These are phyloP conservation scores for Cercospora berteroae DNA, from an alignment of 2,329 filamentous ascomycete genomes.

Conservation along the genomic window DNA sequence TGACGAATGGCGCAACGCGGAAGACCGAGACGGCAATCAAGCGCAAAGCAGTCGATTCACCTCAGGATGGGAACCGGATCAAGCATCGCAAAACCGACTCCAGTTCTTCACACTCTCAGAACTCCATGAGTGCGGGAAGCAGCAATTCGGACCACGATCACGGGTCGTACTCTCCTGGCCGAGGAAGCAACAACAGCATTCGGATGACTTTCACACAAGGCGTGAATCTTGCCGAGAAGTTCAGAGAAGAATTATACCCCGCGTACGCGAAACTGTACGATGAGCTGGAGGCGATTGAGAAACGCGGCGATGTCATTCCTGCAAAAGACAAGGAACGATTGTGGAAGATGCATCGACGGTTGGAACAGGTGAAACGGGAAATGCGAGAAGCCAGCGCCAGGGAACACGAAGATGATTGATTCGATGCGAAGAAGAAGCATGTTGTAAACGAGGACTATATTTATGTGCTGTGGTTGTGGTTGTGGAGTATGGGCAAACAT, in stretches of 20 bases:
- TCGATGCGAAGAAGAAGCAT: background rate
- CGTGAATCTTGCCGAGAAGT: constrained; percentile 49
- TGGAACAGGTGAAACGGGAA: constrained; percentile 58
- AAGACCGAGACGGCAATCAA: constrained; percentile 42
- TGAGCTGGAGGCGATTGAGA: constrained; percentile 40
- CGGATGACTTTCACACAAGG: constrained; percentile 39
- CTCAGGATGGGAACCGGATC: constrained; percentile 25
- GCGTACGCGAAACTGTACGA: constrained; percentile 58
- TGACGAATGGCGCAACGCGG: constrained; percentile 23
- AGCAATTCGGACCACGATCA: constrained; percentile 19
- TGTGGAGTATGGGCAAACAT: background rate
- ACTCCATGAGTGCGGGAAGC: constrained; percentile 27
- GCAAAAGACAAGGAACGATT: constrained; percentile 52
- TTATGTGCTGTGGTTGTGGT: background rate
- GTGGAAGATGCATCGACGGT: constrained; percentile 53
- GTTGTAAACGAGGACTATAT: background rate
- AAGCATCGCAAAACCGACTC: constrained; percentile 39
- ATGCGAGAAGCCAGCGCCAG: constrained; percentile 44
- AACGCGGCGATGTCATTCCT: constrained; percentile 32
- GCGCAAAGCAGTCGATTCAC: constrained; percentile 46
- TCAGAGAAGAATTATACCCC: constrained; percentile 56
- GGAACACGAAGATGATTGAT: constrained; percentile 20
- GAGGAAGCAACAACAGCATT: constrained; percentile 28
- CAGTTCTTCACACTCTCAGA: constrained; percentile 33
- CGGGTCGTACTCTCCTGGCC: constrained; percentile 6